A percentile compares a stretch with the other conserved stretches of the same genome.
phyloP scores from a whole-genome alignment of 768 basidiomycete genomes.

The Tephrocybe sp. region DNA sequence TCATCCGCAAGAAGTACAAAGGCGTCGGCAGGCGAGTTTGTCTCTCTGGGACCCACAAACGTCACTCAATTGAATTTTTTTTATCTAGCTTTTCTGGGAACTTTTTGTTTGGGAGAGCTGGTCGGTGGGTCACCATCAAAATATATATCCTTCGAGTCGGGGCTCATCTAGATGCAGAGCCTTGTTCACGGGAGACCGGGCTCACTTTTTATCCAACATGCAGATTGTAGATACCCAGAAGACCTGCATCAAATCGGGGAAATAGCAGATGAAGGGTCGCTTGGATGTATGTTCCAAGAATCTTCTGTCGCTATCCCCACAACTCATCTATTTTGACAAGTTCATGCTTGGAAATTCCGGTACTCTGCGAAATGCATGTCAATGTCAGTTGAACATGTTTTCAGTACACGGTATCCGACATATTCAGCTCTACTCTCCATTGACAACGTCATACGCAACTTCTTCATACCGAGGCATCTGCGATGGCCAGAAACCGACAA shows the following conservation, averaged over 20 bases:
- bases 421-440: constrained; percentile 47
- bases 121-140: constrained; percentile 33
- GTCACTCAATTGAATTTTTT: no score
- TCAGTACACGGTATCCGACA: constrained; percentile 32
- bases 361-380: constrained; percentile 45
- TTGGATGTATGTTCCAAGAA: constrained; percentile 38
- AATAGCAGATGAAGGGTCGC: constrained; percentile 32
- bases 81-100: constrained; percentile 48
- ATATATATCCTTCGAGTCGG: no score
- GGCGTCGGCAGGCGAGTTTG: constrained; percentile 34
- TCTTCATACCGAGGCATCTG: constrained; percentile 43
- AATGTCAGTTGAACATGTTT: constrained; percentile 39
- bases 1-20: constrained; percentile 40
- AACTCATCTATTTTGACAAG: constrained; percentile 19
- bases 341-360: constrained; percentile 43
- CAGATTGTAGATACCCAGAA: constrained; percentile 51
- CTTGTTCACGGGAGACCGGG: constrained; percentile 52
- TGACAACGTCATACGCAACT: constrained; percentile 50
- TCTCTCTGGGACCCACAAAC: neutral
- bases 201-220: constrained; percentile 41
- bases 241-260: constrained; percentile 34
- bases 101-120: constrained; percentile 48
- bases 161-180: no score
- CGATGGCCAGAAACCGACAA: constrained; percentile 35
- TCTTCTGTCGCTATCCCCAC: neutral